These are phyloP conservation scores for Hypoxylon sp. DNA, from an alignment of 2,329 filamentous ascomycete genomes.

Conservation along the genomic window DNA sequence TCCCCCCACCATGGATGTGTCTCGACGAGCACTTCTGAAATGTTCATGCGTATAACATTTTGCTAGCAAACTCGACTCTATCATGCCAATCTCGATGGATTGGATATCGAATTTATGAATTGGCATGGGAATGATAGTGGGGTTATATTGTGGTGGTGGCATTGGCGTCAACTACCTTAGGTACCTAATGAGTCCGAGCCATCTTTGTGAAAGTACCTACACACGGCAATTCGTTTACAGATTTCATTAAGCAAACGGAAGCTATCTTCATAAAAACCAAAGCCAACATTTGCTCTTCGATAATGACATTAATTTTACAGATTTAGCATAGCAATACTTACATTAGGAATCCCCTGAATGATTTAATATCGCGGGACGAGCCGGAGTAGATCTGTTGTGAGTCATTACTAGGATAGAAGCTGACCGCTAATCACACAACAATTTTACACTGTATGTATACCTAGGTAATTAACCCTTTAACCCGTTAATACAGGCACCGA, in stretches of 20 bases:
- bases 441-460: conserved; percentile 12
- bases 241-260: neutral
- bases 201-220: neutral
- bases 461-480: neutral
- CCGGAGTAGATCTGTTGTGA: conserved; percentile 8
- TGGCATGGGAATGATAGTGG: neutral
- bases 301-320: neutral
- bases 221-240: neutral
- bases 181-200: no score
- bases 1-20: neutral
- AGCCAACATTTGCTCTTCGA: neutral
- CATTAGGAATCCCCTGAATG: neutral
- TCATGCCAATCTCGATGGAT: neutral
- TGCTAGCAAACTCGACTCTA: neutral
- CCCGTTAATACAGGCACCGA: neutral
- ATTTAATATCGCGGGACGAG: neutral
- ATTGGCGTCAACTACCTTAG: no score
- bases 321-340: neutral
- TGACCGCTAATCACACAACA: conserved; percentile 1
- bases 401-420: conserved; percentile 7
- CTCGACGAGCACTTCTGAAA: neutral
- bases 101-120: neutral
- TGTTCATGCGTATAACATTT: conserved; percentile 1
- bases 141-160: neutral
- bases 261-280: neutral